phyloP scores from a whole-genome alignment of 495 filamentous ascomycete species.

The Penicillium subrubescens region DNA sequence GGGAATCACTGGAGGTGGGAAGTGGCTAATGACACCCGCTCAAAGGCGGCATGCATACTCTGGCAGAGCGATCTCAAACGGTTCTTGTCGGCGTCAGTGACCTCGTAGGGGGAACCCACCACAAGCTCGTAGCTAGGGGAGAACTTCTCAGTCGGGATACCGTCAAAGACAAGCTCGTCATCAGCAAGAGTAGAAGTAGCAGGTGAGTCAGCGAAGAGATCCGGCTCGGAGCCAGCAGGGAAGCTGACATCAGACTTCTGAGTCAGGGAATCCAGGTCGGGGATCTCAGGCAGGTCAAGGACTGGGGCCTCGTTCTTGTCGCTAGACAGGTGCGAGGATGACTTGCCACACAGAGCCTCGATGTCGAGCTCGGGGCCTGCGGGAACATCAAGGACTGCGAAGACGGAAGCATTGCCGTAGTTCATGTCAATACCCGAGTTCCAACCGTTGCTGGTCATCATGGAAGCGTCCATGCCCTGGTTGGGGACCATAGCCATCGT shows the following conservation, averaged over 20 bases:
- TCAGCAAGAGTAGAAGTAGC: slow-evolving; percentile 20
- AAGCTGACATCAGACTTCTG: slow-evolving; percentile 33
- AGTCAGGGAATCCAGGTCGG: slow-evolving; percentile 35
- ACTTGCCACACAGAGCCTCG: slow-evolving; percentile 67
- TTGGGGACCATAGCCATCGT: slow-evolving; percentile 78
- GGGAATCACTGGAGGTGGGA: slow-evolving; percentile 50
- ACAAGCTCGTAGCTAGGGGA: slow-evolving; percentile 60
- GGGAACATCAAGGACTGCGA: slow-evolving; percentile 75
- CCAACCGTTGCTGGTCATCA: slow-evolving; percentile 42
- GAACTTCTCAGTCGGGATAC: slow-evolving; percentile 59
- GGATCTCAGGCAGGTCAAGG: slow-evolving; percentile 40
- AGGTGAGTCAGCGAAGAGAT: slow-evolving; percentile 59
- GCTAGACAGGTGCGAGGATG: slow-evolving; percentile 46
- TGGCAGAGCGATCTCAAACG: slow-evolving; percentile 49
- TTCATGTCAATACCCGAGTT: slow-evolving; percentile 46
- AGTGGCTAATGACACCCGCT: slow-evolving; percentile 49
- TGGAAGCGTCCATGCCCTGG: slow-evolving; percentile 65
- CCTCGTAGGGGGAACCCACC: slow-evolving; percentile 42
- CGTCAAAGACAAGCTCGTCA: slow-evolving; percentile 50
- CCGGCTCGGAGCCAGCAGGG: slow-evolving; percentile 51
- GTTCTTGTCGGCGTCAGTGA: slow-evolving; percentile 32
- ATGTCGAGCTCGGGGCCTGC: slow-evolving; percentile 66
- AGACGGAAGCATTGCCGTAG: slow-evolving; percentile 74
- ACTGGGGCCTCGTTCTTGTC: slow-evolving; percentile 54
- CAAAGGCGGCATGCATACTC: slow-evolving; percentile 53